Conservation (phyloP, 257 asterid species). For the Paulownia fortunei region DNA sequence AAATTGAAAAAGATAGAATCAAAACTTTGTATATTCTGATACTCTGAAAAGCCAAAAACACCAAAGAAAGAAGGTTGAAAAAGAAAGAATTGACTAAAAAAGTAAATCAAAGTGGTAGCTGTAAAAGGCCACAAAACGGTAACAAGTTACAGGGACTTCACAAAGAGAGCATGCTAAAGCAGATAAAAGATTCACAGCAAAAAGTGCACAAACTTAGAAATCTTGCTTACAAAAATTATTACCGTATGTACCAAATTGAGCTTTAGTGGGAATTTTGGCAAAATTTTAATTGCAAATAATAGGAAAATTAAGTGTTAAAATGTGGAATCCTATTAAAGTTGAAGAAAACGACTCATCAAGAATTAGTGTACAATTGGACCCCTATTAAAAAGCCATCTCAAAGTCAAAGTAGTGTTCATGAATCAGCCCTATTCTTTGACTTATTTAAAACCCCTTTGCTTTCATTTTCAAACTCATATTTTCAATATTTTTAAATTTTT, state of each 20-base stretch:
- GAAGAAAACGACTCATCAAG: slow-evolving; percentile 16
- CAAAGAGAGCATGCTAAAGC: slow-evolving; percentile 44
- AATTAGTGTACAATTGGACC: not conserved
- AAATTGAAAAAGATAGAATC: not conserved
- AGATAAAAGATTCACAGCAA: slow-evolving; percentile 19
- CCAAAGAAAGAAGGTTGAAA: slow-evolving; percentile 11
- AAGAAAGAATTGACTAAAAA: slow-evolving; percentile 33
- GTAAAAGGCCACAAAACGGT: slow-evolving; percentile 38
- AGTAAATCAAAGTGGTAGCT: slow-evolving; percentile 36
- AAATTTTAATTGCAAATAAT: not conserved
- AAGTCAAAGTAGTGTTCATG: too few species aligned
- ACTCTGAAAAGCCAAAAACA: slow-evolving; percentile 26
- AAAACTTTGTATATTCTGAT: slow-evolving; percentile 25
- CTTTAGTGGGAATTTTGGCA: not conserved
- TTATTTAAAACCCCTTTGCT: too few species aligned
- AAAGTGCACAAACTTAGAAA: not conserved
- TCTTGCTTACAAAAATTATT: not conserved
- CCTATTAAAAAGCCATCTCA: not conserved
- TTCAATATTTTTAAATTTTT: too few species aligned
- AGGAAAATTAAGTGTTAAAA: not conserved
- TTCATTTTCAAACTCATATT: too few species aligned
- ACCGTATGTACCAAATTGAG: not conserved
- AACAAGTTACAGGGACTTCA: slow-evolving; percentile 38
- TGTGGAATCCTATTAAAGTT: slow-evolving; percentile 11
- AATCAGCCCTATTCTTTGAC: too few species aligned